phyloP scores from a whole-genome alignment of 306 rosid genomes.

The Sicyos baderoa region DNA sequence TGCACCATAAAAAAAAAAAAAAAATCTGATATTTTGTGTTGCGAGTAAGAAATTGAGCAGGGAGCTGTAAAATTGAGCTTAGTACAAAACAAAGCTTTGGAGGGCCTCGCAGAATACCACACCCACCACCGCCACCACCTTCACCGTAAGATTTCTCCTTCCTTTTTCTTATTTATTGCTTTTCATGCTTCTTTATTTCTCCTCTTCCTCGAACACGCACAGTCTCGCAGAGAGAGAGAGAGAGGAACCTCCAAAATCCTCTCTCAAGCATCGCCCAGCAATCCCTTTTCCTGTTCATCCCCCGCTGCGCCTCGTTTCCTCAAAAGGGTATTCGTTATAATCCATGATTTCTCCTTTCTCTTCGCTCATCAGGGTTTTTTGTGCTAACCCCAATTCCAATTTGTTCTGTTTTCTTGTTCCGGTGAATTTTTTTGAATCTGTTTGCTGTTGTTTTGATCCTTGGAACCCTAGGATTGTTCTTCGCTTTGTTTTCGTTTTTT shows the following conservation, averaged over 20 bases:
- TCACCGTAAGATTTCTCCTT: conserved; percentile 6
- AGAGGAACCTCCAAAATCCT: no score
- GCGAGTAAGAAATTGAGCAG: not conserved
- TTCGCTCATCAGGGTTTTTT: not conserved
- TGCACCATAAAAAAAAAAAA: no score
- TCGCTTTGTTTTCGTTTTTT: not conserved
- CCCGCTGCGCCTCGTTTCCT: not conserved
- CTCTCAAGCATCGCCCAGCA: no score
- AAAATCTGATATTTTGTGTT: not conserved
- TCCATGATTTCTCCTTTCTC: not conserved
- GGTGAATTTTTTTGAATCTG: conserved; percentile 11
- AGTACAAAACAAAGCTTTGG: conserved; percentile 7
- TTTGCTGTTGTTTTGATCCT: not conserved
- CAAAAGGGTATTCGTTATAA: not conserved
- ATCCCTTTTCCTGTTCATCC: no score
- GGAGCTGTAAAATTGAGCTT: conserved; percentile 15
- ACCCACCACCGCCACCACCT: not conserved
- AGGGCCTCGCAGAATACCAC: conserved; percentile 10
- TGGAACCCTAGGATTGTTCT: conserved; percentile 3
- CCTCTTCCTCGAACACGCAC: no score
- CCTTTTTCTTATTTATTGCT: not conserved
- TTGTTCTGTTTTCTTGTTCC: not conserved
- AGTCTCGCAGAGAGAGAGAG: no score
- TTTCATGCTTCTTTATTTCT: not conserved
- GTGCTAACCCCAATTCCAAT: not conserved